Evolutionary conservation across 2,329 filamentous ascomycete genomes (phyloP), one percentile per base, ranked within the genome.

Genomic region (Cladophialophora carrionii): DNA sequence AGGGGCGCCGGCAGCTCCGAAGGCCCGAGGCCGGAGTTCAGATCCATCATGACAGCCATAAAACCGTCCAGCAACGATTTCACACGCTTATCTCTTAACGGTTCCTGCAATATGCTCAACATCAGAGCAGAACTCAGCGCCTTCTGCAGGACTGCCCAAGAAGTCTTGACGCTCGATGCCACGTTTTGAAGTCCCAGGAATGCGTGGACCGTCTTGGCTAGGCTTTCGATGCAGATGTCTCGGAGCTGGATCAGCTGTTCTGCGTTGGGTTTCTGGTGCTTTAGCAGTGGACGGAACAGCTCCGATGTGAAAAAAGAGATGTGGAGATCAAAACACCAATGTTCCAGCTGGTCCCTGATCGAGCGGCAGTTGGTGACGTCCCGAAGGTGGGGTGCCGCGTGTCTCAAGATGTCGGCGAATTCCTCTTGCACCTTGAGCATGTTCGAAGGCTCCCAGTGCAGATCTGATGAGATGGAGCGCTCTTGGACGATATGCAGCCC

Each of bases 231-330:
- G 26, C 62, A 61, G 4, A 32, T 14, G 31, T 24, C 48, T 48
- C 62, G 53, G 14, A 56, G 52, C 29, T 34, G n/a, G 41, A 12
- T 6, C 37, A 54, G 43, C 29, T 63, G 56, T 20, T 56, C 60
- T 32, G 41, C 20, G 37, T 46, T 52, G 51, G 78, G 76, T 4
- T 81, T 78, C 31, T 41, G 34, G n/a, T 56, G 48, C 71, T 84
- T 86, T 70, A 87, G 81, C 26, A 84, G 82, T 32, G 85, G 84
- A 46, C 85, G 81, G 71, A 83, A 87, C 49, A 87, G 81, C 74
- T 87, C 85, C 2, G 85, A 87, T 26, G 82, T 81, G 64, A 86
- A 83, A 73, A 87, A 88, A 4, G 84, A 86, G 17, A 83, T 83
- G 72, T 88, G 85, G 3, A 88, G 75, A 70, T 86, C 86, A 3